Evolutionary conservation across 495 filamentous ascomycete species (phyloP), one percentile per base, ranked within the genome.

Genomic region (Ramalina intermedia): DNA sequence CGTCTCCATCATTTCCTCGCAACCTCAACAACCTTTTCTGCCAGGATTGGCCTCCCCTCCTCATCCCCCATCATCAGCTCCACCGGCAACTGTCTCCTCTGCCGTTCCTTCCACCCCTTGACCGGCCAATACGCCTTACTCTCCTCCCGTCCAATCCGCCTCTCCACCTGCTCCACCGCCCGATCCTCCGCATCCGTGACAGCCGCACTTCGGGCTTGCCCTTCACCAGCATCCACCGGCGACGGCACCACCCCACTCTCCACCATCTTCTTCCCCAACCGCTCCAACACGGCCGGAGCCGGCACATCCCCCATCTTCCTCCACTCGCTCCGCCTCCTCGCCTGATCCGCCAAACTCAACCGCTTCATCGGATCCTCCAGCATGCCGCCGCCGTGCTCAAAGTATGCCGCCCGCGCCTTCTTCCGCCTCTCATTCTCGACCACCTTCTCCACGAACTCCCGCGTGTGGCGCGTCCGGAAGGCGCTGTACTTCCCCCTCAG

Each of bases 401-500:
- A 66, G 66, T 53, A 70, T 67, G 46, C 54, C 61, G 61, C 21
- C 46, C 65, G 49, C 61, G 61, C 64, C 65, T 59, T 50, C 39
- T 80, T 76, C 54, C 71, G 65, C 56, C 68, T 58, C 51, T 75
- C 67, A 52, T 73, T 73, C 66, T 74, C 65, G 65, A 77, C 52
- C 46, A 69, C 59, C 51, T 59, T 68, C 48, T 65, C 73, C 29
- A 84, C 60, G 62, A 79, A 85, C 57, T 78, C 75, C 48, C 67
- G 66, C 36, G 88, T 83, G 62, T 95, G 88, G 21, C 88, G 68
- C 38, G 76, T 84, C 54, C 90, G 75, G 79, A 87, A 94, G 52
- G 75, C 78, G 51, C 76, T 80, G 75, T 82, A 96, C 56, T 82
- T 84, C 66, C 82, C 82, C 52, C 91, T 73, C 61, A 96, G 70